These are phyloP conservation scores for Ophiostoma novo-ulmi DNA, from an alignment of 2,329 filamentous ascomycete genomes.

Conservation along the genomic window DNA sequence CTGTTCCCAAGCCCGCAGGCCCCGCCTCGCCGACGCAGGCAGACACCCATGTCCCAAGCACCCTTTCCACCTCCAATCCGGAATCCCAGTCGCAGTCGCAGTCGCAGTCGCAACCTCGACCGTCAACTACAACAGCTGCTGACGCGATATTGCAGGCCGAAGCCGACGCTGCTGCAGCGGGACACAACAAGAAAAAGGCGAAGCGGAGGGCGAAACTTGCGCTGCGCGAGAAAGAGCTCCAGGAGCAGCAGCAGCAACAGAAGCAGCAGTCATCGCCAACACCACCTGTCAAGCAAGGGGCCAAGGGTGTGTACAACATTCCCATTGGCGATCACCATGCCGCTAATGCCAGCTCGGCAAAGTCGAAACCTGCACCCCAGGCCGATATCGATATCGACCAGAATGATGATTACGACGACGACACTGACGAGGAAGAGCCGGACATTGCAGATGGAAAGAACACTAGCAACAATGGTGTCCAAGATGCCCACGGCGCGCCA, in stretches of 20 bases:
- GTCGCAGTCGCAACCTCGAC: constrained; percentile 37
- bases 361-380: background rate
- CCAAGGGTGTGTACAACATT: constrained; percentile 17
- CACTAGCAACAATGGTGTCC: constrained; percentile 34
- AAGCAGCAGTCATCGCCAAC: constrained; percentile 29
- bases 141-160: constrained; percentile 9
- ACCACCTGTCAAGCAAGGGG: constrained; percentile 24
- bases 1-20: constrained; percentile 48
- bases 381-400: constrained; percentile 27
- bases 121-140: background rate
- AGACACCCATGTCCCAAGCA: constrained; percentile 27
- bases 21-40: constrained; percentile 52
- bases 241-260: background rate
- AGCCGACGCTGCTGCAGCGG: background rate
- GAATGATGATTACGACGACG: constrained; percentile 45
- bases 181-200: constrained; percentile 80
- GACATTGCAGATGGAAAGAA: constrained; percentile 40
- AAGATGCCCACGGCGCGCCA: constrained; percentile 22
- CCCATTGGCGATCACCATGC: background rate
- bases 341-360: background rate
- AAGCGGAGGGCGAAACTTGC: constrained; percentile 86
- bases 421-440: constrained; percentile 55
- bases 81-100: background rate
- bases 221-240: constrained; percentile 47
- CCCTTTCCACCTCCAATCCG: constrained; percentile 27